Evolutionary conservation across 228 moss, liverwort and hornwort species (phyloP).

Genomic region (Sphagnum magellanicum): DNA sequence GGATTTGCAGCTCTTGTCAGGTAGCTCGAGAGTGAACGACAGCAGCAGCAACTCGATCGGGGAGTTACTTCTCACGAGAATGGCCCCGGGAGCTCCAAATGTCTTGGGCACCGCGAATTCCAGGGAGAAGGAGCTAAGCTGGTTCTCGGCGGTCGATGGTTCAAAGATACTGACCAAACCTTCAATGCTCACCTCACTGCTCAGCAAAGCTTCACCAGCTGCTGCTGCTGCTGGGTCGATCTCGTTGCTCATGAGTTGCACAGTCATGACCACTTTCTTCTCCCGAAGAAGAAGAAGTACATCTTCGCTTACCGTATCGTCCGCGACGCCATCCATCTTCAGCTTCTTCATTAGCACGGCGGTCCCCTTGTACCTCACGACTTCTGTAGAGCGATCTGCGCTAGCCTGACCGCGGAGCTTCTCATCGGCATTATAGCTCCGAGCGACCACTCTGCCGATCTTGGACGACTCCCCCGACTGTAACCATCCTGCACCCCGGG

Average conservation of each 20-base stretch:
- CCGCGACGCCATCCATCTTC: slow-evolving; percentile 8
- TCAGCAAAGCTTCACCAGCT: slow-evolving; percentile 8
- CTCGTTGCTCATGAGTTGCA: slow-evolving; percentile 36
- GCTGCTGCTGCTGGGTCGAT: slow-evolving; percentile 32
- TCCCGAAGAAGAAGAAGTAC: slow-evolving; percentile 10
- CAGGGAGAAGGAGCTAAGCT: slow-evolving; percentile 3
- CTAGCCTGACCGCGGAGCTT: slow-evolving; percentile 5
- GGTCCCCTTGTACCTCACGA: slow-evolving; percentile 20
- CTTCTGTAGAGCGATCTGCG: neutral
- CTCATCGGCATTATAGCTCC: slow-evolving; percentile 10
- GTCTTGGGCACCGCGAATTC: slow-evolving; percentile 21
- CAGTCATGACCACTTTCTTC: slow-evolving; percentile 16
- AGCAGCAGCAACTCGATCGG: slow-evolving; percentile 19
- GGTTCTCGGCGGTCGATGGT: slow-evolving; percentile 8
- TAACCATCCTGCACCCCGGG: slow-evolving; percentile 31
- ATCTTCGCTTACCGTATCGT: slow-evolving; percentile 3
- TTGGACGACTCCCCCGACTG: slow-evolving; percentile 1
- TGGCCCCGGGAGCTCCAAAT: slow-evolving; percentile 37
- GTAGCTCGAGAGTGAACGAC: slow-evolving; percentile 12
- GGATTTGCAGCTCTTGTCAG: neutral
- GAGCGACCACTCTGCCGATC: slow-evolving; percentile 10
- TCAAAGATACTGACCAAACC: neutral
- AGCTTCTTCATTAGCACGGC: slow-evolving; percentile 33
- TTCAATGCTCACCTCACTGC: slow-evolving; percentile 7
- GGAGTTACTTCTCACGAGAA: slow-evolving; percentile 22